Base-by-base conservation (phyloP, 2,329 filamentous ascomycete species). In the Phaeoacremonium minimum region DNA sequence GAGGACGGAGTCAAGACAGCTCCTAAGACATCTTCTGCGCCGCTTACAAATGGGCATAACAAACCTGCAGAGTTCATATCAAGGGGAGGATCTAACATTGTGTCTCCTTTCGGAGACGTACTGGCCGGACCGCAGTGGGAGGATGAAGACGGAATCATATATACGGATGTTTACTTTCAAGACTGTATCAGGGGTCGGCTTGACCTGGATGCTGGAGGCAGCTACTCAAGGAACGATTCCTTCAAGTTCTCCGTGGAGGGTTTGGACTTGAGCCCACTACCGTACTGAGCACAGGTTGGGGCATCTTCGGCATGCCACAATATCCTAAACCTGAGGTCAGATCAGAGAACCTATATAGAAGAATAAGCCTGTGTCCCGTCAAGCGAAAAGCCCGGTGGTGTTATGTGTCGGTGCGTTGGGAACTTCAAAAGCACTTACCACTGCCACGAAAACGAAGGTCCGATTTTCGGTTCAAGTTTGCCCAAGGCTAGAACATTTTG, bases 101-200 rank as follows among this genome's bases (percentile, higher is more conserved):
- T 94, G 17, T 82, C 77, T 8, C 89, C 90, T 0, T 69, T 84
- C 29, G 91, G 90, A 0, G 77, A 90, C n/a, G 78, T 91, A 0
- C 61, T 95, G 2, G 79, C 79, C 2, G 88, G 85, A 0, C 90
- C 90, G 1, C 67, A 93, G 40, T 95, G 89, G 89, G 86, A 95
- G 41, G 82, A 90, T 42, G 61, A 83, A 37, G 70, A 77, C 4
- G 75, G 78, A 0, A 57, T 95, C 18, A 63, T 89, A 35, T 75
- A 76, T 20, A 71, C 77, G 1, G 86, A 93, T 45, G 82, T 90
- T 4, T 88, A 96, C 52, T 83, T 96, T 51, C 85, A 94, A 32
- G 88, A 95, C 47, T 95, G 90, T 49, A 77, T 89, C 46, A 72
- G 87, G 8, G 90, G 89, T 0, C 69, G 87, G 35, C 57, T 95